Base-by-base conservation (phyloP, 2,329 filamentous ascomycete genomes). In the Sarocladium strictum region DNA sequence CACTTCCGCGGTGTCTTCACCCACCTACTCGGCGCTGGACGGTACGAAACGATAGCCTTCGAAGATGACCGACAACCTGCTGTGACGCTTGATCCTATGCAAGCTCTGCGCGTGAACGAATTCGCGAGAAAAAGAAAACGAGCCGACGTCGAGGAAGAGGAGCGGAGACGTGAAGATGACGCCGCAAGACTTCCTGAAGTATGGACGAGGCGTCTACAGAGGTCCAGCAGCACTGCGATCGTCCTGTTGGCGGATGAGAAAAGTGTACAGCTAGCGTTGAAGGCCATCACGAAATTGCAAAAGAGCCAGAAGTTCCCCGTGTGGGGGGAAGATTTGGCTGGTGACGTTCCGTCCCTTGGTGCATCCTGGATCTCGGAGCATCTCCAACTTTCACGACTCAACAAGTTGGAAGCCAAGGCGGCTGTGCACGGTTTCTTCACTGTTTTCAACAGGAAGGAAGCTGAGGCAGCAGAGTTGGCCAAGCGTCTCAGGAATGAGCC, bases 381-480 rank as follows among this genome's bases (percentile, higher is more conserved):
- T 69, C 81, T 89, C 59, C 76, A 78, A 38, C 75, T 93, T 11
- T 80, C 80, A 9, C 94, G 89, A 64, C 90, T 92, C 0, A 76
- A 86, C 56, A 81, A 81, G 40, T 71, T 75, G 12, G 72, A 76
- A 19, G 77, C 96, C n/a, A 85, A 95, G 64, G 73, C 77, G 37
- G 80, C 84, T 3, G 86, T 96, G 23, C 91, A 97, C 65, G 83
- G 85, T 33, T 97, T 91, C 75, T 96, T 97, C 79, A 80, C 81
- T 21, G 77, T 84, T n/a, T 97, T 91, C 73, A 87, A 78, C 73
- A 81, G 65, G 73, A 89, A 76, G 72, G 88, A 80, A 76, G 83
- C 69, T 71, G 86, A 76, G 70, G 85, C 76, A 61, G 79, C 65
- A 60, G 85, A 74, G 72, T 78, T 76, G 65, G 87, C 72, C 66